Evolutionary conservation across 2,329 filamentous ascomycete genomes (phyloP), one percentile per base, ranked within the genome.

Genomic region (Botrytis fragariae): DNA sequence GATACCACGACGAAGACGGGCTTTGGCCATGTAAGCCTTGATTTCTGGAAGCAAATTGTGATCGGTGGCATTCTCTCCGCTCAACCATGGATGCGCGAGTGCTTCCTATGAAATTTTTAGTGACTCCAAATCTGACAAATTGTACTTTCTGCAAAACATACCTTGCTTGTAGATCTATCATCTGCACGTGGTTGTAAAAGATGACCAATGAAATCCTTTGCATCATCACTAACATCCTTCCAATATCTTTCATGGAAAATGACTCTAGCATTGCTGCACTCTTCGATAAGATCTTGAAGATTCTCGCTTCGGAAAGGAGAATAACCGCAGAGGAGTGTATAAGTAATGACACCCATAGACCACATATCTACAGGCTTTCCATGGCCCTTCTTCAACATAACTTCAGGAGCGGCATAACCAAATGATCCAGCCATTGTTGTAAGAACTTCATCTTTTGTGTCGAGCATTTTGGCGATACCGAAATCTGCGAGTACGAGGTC

Each of bases 301-400:
- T 93, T 97, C 85, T 99, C 96, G 75, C 94, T 96, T 78, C 96
- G 91, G 89, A 99, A 99, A 32, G 96, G 96, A 62, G 95, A 98
- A 86, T 99, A 99, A 78, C 96, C 96, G 82, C 97, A 99, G 69
- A 99, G 92, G 42, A 99, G 87, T 25, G 96, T 99, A 84, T 99
- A 99, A 60, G 96, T 98, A 80, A 99, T 99, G 80, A 99, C 96
- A 75, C 96, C 96, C 84, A 99, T 88, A 4, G 96, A 98, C 96
- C 96, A 99, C 93, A 99, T 97, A 82, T 99, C 96, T 48, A 98
- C 96, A 7, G 96, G 94, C 84, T 98, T 99, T 82, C 96, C 96
- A 82, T 99, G 97, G 32, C 96, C 96, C 81, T 93, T 91, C 87
- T 98, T 98, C 77, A 97, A 87, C 96, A 99, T 99, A 74, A 99